Percentiles rank a stretch among this genome's conserved stretches.
Evolutionary conservation across 1,284 basidiomycete species (phyloP).

Genomic region (Phenoliferia sp.): DNA sequence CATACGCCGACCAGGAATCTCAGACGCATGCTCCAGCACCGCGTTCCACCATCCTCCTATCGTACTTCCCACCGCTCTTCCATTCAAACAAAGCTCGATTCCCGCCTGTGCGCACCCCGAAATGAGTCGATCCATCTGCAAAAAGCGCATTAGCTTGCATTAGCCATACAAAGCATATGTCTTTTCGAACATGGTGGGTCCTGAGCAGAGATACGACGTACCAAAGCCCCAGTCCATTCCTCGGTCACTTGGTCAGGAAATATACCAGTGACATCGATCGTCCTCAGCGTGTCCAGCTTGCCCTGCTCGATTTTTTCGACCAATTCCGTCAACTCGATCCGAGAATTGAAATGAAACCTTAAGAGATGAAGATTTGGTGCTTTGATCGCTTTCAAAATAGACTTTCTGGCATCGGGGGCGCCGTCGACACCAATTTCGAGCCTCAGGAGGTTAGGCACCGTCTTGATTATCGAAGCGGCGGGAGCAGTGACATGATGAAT

Average conservation of each 20-base stretch:
- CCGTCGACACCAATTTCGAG: conserved; percentile 15
- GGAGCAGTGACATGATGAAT: neutral
- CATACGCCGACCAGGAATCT: no score
- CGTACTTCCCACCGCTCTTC: neutral
- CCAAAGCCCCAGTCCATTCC: conserved; percentile 3
- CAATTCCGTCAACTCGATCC: neutral
- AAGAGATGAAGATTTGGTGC: neutral
- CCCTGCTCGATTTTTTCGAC: neutral
- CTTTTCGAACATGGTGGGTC: neutral
- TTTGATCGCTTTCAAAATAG: neutral
- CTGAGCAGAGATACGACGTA: neutral
- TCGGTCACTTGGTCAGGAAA: conserved; percentile 1
- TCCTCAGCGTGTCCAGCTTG: neutral
- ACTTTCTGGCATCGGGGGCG: neutral
- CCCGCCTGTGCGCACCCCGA: neutral
- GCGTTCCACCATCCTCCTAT: conserved; percentile 9
- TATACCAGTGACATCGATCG: conserved; percentile 12
- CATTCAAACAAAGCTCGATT: conserved; percentile 9
- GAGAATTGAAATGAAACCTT: conserved; percentile 10
- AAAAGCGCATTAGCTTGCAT: neutral
- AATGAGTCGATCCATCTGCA: conserved; percentile 1
- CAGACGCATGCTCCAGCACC: neutral
- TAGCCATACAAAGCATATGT: no score
- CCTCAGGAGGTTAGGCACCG: no score
- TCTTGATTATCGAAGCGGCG: neutral